A percentile compares a stretch with the other conserved stretches of the same genome.
Conservation (phyloP, 768 basidiomycete species). For the Podaxis sp. region DNA sequence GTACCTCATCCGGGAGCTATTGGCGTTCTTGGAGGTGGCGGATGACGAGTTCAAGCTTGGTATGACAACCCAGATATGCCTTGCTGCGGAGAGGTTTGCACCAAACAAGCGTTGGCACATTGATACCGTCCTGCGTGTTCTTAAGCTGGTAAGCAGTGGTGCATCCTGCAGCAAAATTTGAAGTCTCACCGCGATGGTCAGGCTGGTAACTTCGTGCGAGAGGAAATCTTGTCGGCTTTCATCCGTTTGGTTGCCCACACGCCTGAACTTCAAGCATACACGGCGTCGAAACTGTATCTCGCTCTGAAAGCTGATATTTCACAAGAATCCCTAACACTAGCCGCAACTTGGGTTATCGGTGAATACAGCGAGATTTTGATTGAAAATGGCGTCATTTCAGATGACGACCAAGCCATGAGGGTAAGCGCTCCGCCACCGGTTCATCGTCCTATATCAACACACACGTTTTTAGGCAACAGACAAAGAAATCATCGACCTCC, state of each 20-base stretch:
- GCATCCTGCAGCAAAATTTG: not conserved
- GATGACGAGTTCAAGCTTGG: constrained; percentile 99
- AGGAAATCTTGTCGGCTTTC: constrained; percentile 93
- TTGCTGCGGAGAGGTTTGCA: constrained; percentile 95
- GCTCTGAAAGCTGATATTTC: constrained; percentile 91
- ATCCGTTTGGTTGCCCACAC: constrained; percentile 96
- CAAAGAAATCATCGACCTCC: constrained; percentile 80
- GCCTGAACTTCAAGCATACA: constrained; percentile 94
- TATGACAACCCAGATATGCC: constrained; percentile 95
- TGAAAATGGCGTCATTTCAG: constrained; percentile 73
- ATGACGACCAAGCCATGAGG: constrained; percentile 65
- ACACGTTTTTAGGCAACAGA: constrained; percentile 60
- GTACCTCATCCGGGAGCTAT: constrained; percentile 85
- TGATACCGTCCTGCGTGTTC: constrained; percentile 89
- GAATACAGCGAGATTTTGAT: constrained; percentile 93
- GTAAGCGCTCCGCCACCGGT: constrained; percentile 35
- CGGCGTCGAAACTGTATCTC: constrained; percentile 85
- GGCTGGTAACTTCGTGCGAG: constrained; percentile 98
- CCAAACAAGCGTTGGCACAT: constrained; percentile 99
- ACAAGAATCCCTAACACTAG: constrained; percentile 92
- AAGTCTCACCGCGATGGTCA: constrained; percentile 28
- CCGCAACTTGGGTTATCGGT: constrained; percentile 93
- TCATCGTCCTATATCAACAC: not conserved
- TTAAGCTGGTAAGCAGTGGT: constrained; percentile 72
- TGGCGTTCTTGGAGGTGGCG: constrained; percentile 96